These are phyloP conservation scores for Xylariaceae sp. DNA, from an alignment of 2,329 filamentous ascomycete genomes.

Conservation along the genomic window DNA sequence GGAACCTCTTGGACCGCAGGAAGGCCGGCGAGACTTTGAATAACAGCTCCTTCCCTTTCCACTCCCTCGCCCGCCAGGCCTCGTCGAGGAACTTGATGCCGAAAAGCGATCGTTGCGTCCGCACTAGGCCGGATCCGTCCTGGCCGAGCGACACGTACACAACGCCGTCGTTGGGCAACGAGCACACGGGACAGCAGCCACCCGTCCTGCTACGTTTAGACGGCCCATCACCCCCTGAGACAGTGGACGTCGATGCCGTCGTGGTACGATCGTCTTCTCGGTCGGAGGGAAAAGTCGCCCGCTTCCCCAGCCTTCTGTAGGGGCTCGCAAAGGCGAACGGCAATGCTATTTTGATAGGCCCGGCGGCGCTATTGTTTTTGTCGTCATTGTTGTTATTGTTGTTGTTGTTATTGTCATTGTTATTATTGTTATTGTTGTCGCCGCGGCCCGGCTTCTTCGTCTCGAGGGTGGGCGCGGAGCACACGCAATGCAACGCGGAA, in stretches of 20 bases:
- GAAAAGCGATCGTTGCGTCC: slow-evolving; percentile 3
- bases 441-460: neutral
- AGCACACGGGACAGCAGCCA: slow-evolving; percentile 17
- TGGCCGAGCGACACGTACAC: slow-evolving; percentile 12
- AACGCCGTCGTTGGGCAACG: slow-evolving; percentile 15
- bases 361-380: neutral
- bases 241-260: neutral
- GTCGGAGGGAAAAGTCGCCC: neutral
- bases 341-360: neutral
- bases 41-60: slow-evolving; percentile 4
- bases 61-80: neutral
- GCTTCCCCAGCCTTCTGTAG: slow-evolving; percentile 1
- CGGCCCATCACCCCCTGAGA: neutral
- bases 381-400: too few species aligned
- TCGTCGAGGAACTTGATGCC: neutral
- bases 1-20: neutral
- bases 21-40: slow-evolving; percentile 7
- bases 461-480: slow-evolving; percentile 26
- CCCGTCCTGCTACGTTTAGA: neutral
- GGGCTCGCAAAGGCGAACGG: neutral
- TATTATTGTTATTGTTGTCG: neutral
- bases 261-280: neutral
- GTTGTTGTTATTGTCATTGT: too few species aligned
- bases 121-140: slow-evolving; percentile 16
- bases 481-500: slow-evolving; percentile 32